Conservation (phyloP, 768 basidiomycete species). For the Terana coerulea region DNA sequence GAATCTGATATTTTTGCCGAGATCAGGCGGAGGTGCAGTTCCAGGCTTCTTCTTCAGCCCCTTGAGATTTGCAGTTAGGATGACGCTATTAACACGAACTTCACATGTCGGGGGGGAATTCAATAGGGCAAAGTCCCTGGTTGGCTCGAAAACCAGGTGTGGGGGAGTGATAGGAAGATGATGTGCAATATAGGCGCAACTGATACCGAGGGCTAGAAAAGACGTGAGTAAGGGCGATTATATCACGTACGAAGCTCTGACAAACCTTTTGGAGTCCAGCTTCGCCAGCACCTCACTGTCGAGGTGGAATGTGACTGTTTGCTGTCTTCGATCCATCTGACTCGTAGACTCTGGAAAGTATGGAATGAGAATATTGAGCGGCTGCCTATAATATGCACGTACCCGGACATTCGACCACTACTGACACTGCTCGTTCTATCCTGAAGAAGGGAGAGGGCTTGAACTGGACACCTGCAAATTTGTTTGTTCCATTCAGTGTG, state of each 20-base stretch:
- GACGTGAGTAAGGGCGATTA: not conserved
- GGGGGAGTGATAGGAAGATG: slow-evolving; percentile 65
- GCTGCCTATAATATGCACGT: slow-evolving; percentile 16
- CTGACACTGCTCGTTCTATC: slow-evolving; percentile 62
- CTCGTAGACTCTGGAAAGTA: slow-evolving; percentile 61
- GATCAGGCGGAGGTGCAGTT: slow-evolving; percentile 86
- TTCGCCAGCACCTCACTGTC: slow-evolving; percentile 60
- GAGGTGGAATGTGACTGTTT: slow-evolving; percentile 59
- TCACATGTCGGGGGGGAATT: slow-evolving; percentile 92
- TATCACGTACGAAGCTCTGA: slow-evolving; percentile 4
- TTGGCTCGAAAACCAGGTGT: slow-evolving; percentile 48
- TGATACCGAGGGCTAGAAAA: slow-evolving; percentile 62
- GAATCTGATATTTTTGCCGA: slow-evolving; percentile 40
- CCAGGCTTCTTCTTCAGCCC: slow-evolving; percentile 95
- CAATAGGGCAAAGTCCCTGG: slow-evolving; percentile 64
- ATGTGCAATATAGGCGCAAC: slow-evolving; percentile 86
- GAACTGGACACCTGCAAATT: slow-evolving; percentile 60
- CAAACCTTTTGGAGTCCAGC: slow-evolving; percentile 54
- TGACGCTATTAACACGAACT: slow-evolving; percentile 75
- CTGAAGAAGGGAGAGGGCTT: slow-evolving; percentile 77
- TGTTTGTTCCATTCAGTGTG: slow-evolving; percentile 15
- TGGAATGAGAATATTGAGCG: not conserved
- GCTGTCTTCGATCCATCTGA: slow-evolving; percentile 71
- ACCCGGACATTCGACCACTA: slow-evolving; percentile 79
- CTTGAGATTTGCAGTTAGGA: slow-evolving; percentile 73